phyloP scores from a whole-genome alignment of 1,284 basidiomycete species.

The Papiliotrema laurentii region DNA sequence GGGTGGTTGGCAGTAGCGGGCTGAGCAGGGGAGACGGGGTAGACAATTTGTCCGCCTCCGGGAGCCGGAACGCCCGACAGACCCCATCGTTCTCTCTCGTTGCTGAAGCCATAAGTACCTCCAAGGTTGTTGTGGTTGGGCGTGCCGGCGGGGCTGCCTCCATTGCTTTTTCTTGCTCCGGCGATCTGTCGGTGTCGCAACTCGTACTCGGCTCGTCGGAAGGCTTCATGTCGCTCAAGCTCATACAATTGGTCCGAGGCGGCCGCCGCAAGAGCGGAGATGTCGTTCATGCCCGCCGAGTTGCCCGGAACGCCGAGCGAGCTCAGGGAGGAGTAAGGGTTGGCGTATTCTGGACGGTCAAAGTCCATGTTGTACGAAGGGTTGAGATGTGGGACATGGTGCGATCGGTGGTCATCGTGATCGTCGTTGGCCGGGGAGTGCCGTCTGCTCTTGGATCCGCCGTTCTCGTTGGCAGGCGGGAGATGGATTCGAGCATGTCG shows the following conservation, averaged over 20 bases:
- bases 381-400: conserved; percentile 36
- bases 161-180: conserved; percentile 53
- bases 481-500: conserved; percentile 91
- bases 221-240: conserved; percentile 77
- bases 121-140: conserved; percentile 32
- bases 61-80: conserved; percentile 31
- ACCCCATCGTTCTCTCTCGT: conserved; percentile 38
- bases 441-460: conserved; percentile 27
- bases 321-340: conserved; percentile 32
- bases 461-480: conserved; percentile 37
- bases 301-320: conserved; percentile 19
- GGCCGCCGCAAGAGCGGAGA: conserved; percentile 66
- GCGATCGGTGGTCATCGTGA: conserved; percentile 33
- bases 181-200: conserved; percentile 58
- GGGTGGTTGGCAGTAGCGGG: conserved; percentile 44
- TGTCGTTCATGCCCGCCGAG: conserved; percentile 53
- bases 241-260: conserved; percentile 81
- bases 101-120: conserved; percentile 33
- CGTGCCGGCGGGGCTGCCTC: conserved; percentile 62
- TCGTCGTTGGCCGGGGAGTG: conserved; percentile 18
- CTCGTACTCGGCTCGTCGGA: conserved; percentile 78
- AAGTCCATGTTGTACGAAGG: conserved; percentile 46
- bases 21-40: conserved; percentile 45
- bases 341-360: conserved; percentile 34
- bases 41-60: conserved; percentile 41